Evolutionary conservation across 2,329 filamentous ascomycete genomes (phyloP).

Genomic region (Aschersonia sp.): DNA sequence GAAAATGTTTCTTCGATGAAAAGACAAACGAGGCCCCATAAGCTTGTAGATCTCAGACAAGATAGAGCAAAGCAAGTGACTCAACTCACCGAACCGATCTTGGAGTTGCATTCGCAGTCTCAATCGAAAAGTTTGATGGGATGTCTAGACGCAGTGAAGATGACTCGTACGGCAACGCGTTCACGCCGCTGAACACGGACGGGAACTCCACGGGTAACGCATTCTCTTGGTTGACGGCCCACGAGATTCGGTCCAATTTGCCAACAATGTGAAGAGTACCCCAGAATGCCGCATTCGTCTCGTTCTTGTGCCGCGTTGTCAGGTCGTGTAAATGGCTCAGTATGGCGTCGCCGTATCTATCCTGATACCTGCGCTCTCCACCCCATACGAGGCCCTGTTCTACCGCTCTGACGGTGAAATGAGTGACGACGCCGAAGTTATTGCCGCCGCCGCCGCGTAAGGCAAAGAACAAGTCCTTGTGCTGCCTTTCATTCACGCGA

Average conservation of each 20-base stretch:
- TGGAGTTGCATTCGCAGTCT: not conserved
- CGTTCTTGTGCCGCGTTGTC: not conserved
- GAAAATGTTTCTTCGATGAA: not conserved
- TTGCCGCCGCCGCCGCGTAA: conserved; percentile 32
- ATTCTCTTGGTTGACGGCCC: not conserved
- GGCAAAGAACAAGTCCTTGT: conserved; percentile 27
- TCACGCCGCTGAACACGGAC: not conserved
- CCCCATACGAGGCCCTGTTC: not conserved
- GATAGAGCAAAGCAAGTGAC: not conserved
- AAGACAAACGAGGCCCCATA: not conserved
- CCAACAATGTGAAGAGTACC: not conserved
- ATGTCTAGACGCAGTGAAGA: not conserved
- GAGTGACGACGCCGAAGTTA: conserved; percentile 28
- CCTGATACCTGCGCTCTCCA: not conserved
- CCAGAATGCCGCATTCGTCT: not conserved
- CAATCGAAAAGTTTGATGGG: not conserved
- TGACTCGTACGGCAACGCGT: not conserved
- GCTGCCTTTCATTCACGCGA: conserved; percentile 17
- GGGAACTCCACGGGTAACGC: not conserved
- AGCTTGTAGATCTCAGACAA: not conserved
- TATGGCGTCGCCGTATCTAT: not conserved
- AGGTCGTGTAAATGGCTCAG: not conserved
- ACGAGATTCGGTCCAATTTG: not conserved
- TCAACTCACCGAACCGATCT: not conserved
- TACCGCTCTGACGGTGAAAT: not conserved